Base-by-base conservation (phyloP, 2,329 filamentous ascomycete genomes). In the Exophiala xenobiotica region DNA sequence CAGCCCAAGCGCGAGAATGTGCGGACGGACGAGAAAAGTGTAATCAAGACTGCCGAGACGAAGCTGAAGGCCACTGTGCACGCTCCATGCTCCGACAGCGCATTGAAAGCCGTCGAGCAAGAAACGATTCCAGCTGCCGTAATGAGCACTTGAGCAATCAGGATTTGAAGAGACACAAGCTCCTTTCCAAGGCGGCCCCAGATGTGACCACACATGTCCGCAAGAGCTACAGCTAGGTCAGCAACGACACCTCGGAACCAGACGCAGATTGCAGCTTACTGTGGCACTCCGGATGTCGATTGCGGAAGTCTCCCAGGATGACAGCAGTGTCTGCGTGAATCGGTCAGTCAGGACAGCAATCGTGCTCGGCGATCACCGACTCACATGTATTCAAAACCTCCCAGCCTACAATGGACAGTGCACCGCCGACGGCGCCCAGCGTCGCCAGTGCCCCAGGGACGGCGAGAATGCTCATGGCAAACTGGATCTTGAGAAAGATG, bases 211-310 rank as follows among this genome's bases (percentile, higher is more conserved):
- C 50, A 53, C 80, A 85, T 85, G 52, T 84, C 79, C 14, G 38
- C 38, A 40, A 40, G 38, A 11, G 38, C 38, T 40, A 12, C 14
- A 20, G 35, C 19, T n/a, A 38, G 16, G 6, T n/a, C n/a, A 20
- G 39, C 38, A 3, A 42, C 18, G 6, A 51, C 11, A 8, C 35
- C 5, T 12, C 26, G n/a, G n/a, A n/a, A n/a, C n/a, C n/a, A n/a
- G n/a, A 6, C 11, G 20, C n/a, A 31, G 24, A 35, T 20, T 45
- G 14, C 6, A 35, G 27, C 24, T 27, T 47, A 53, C 54, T 59
- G 59, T 81, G 78, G 51, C 77, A 79, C 24, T 72, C 71, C 0
- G 76, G 71, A 49, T 80, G 74, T n/a, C 66, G 64, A 50, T 76
- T 74, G 16, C 77, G 70, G 55, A 80, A 80, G 45, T 78, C 66